Conservation (phyloP, 257 asterid genomes). For the Solanum lycopersicoides region DNA sequence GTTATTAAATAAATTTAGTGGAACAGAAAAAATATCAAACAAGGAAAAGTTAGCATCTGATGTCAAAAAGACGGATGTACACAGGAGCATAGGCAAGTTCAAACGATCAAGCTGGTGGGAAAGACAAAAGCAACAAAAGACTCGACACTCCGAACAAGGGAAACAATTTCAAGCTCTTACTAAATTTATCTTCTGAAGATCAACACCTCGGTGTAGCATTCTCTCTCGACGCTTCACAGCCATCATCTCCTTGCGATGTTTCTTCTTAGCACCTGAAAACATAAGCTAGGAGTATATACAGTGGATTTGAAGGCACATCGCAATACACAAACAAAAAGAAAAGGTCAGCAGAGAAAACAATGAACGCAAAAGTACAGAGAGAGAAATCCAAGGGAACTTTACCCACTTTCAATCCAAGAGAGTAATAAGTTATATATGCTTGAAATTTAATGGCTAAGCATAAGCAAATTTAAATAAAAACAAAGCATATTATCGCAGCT, state of each 20-base stretch:
- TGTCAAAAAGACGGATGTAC: neutral
- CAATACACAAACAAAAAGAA: neutral
- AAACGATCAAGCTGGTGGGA: neutral
- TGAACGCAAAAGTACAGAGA: neutral
- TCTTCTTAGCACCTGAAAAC: conserved; percentile 81
- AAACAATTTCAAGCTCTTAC: conserved; percentile 25
- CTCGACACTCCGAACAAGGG: neutral
- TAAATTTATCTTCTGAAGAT: conserved; percentile 74
- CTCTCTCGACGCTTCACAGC: conserved; percentile 79
- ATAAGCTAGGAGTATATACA: neutral
- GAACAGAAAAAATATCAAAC: neutral
- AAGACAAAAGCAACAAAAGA: neutral
- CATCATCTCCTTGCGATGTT: conserved; percentile 67
- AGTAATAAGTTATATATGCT: neutral
- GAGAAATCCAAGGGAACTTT: neutral
- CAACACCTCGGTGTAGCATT: conserved; percentile 79
- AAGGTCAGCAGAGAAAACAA: neutral
- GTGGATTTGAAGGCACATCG: conserved; percentile 8
- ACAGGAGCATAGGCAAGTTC: neutral
- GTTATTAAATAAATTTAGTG: neutral
- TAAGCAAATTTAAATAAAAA: neutral
- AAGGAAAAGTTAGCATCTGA: neutral
- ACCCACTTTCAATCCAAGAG: neutral
- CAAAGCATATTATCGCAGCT: neutral
- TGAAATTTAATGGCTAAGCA: neutral